A percentile compares a stretch with the other conserved stretches of the same genome.
These are phyloP conservation scores for Exophiala dermatitidis DNA, from an alignment of 2,329 filamentous ascomycete genomes.

Conservation along the genomic window DNA sequence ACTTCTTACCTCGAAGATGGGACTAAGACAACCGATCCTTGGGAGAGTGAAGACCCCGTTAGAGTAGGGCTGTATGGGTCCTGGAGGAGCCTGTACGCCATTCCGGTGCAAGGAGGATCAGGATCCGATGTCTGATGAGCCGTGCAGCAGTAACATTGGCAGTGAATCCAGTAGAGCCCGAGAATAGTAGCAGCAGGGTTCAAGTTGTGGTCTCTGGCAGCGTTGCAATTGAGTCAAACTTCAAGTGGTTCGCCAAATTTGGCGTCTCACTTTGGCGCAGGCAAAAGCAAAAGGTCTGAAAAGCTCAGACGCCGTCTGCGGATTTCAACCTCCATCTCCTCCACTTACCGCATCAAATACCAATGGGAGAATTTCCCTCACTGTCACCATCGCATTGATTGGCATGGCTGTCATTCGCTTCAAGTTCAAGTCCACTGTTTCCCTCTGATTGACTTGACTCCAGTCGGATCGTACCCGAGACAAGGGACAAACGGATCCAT, in stretches of 20 bases:
- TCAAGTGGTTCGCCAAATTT: not conserved
- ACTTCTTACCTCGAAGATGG: not conserved
- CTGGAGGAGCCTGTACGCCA: too few species aligned
- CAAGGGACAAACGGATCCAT: not conserved
- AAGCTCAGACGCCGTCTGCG: not conserved
- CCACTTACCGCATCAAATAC: not conserved
- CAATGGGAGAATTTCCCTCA: not conserved
- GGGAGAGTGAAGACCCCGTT: not conserved
- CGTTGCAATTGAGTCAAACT: not conserved
- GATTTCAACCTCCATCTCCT: not conserved
- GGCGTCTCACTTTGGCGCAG: not conserved
- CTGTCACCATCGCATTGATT: not conserved
- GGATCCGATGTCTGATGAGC: too few species aligned
- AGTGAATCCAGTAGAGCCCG: not conserved
- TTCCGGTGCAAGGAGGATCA: too few species aligned
- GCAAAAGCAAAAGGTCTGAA: not conserved
- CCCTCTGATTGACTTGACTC: not conserved
- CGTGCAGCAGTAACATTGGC: too few species aligned
- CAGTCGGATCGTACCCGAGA: not conserved
- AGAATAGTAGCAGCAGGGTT: not conserved
- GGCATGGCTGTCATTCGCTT: not conserved
- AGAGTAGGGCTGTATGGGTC: not conserved
- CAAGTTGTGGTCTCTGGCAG: not conserved
- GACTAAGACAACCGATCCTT: not conserved
- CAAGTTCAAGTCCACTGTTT: too few species aligned